A percentile compares a stretch with the other conserved stretches of the same genome.
These are phyloP conservation scores for Aphanomyces astaci DNA, from an alignment of 352 stramenopile genomes.

Conservation along the genomic window DNA sequence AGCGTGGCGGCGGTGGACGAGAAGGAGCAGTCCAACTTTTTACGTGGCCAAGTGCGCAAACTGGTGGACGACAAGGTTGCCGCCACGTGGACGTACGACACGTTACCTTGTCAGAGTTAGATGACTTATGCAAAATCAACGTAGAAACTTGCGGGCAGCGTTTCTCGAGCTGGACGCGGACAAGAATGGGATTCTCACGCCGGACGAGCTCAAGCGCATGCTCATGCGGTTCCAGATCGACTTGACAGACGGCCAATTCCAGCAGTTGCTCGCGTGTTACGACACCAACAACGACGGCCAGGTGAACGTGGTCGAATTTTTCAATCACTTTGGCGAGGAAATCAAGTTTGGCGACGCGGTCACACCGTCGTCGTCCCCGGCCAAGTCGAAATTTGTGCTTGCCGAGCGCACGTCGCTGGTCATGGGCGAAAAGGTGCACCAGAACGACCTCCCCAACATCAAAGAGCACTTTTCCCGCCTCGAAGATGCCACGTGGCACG, in stretches of 20 bases:
- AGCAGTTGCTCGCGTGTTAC: constrained; percentile 32
- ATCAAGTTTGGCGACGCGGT: constrained; percentile 29
- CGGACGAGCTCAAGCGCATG: constrained; percentile 40
- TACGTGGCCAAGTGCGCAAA: constrained; percentile 36
- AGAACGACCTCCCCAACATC: constrained; percentile 26
- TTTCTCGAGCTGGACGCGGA: constrained; percentile 41
- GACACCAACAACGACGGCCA: constrained; percentile 34
- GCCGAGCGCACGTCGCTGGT: constrained; percentile 21
- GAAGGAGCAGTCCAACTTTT: constrained; percentile 12
- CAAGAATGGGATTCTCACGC: constrained; percentile 38
- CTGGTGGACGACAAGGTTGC: constrained; percentile 48
- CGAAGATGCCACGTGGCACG: constrained; percentile 46
- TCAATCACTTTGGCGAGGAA: constrained; percentile 48
- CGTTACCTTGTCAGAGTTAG: not conserved
- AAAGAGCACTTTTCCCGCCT: constrained; percentile 64
- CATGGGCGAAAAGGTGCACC: constrained; percentile 19
- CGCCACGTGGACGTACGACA: constrained; percentile 34
- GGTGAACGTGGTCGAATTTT: constrained; percentile 58
- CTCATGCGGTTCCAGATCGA: constrained; percentile 43
- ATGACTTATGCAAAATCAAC: not conserved
- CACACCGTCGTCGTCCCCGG: not conserved
- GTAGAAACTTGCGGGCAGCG: constrained; percentile 23
- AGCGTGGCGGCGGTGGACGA: constrained; percentile 19
- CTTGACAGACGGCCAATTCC: constrained; percentile 33
- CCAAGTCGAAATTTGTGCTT: constrained; percentile 13